A percentile compares a stretch with the other conserved stretches of the same genome.
phyloP scores from a whole-genome alignment of 2,329 filamentous ascomycete species.

The Fonsecaea pedrosoi region DNA sequence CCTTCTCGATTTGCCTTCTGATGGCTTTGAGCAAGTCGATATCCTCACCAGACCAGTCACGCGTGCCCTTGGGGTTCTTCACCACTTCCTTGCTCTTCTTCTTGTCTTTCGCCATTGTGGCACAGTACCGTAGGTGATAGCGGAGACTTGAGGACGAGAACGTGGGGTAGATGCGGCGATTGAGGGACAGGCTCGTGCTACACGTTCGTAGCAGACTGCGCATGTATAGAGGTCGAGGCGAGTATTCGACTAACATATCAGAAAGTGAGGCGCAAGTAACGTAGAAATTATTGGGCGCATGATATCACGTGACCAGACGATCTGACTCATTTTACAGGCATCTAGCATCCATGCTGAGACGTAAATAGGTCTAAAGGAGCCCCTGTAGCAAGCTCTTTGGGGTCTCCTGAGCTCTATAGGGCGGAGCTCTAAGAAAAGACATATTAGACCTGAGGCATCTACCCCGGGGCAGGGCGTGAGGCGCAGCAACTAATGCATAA shows the following conservation, averaged over 20 bases:
- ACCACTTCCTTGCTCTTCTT: constrained; percentile 51
- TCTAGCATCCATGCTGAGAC: not conserved
- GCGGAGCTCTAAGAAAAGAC: not conserved
- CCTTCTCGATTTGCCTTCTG: constrained; percentile 74
- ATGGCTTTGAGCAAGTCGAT: constrained; percentile 83
- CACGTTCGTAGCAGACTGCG: constrained; percentile 13
- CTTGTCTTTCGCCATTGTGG: constrained; percentile 37
- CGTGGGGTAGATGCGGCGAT: not conserved
- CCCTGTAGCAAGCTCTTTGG: not conserved
- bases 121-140: constrained; percentile 10
- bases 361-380: not conserved
- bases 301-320: not conserved
- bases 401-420: too few relatives aligned
- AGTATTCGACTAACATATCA: not conserved
- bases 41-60: constrained; percentile 81
- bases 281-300: constrained; percentile 2
- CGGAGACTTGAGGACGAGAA: not conserved
- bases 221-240: constrained; percentile 7
- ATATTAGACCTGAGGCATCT: not conserved
- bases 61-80: constrained; percentile 90
- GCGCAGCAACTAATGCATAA: not conserved
- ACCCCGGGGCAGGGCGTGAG: not conserved
- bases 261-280: constrained; percentile 1
- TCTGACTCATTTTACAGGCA: constrained; percentile 8
- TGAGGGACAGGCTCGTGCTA: not conserved